Evolutionary conservation across 495 filamentous ascomycete species (phyloP), one percentile per base, ranked within the genome.

Genomic region (Pyrenula aspistea): DNA sequence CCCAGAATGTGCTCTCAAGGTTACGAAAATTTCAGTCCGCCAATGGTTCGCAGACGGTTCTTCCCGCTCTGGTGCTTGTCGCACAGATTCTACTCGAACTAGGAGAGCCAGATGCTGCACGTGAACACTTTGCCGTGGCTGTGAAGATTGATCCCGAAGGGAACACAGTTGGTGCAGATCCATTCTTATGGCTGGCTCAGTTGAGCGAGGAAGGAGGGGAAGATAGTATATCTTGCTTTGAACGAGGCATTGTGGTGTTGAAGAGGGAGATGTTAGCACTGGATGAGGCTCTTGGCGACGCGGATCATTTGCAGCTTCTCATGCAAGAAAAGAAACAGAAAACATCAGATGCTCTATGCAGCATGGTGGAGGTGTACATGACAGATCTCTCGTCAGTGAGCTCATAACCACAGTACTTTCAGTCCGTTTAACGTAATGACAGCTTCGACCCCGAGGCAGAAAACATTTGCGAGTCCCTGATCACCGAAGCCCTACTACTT

Each of bases 101-200:
- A 2, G 92, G 92, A 55, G 84, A 95, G 21, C 74, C 86, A 57
- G 82, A 88, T 53, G 65, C 73, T 1, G 91, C 94, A 48, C 77
- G 83, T 53, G 61, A 72, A 22, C 82, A 79, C 63, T 95, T 95
- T 64, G 61, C 80, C 22, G 69, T 72, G 10, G 90, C 93, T 0
- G 85, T 84, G 24, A 68, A 77, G 8, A 68, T 88, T 11, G 94
- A 97, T 66, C 80, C 83, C 4, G 79, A 85, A 55, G 92, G 92
- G 2, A 67, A 82, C 50, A 89, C 88, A 19, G 89, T 88, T 8
- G 94, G 91, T 0, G 82, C 91, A 0, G 93, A 96, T 63, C 97
- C 96, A 68, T 97, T 97, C 66, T 72, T 99, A 1, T 96, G 90
- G 84, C 76, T 97, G 23, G 93, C 94, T 50, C 94, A 99, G 70